Conservation (phyloP, 768 basidiomycete genomes). For the Panaeolus cyanescens region DNA sequence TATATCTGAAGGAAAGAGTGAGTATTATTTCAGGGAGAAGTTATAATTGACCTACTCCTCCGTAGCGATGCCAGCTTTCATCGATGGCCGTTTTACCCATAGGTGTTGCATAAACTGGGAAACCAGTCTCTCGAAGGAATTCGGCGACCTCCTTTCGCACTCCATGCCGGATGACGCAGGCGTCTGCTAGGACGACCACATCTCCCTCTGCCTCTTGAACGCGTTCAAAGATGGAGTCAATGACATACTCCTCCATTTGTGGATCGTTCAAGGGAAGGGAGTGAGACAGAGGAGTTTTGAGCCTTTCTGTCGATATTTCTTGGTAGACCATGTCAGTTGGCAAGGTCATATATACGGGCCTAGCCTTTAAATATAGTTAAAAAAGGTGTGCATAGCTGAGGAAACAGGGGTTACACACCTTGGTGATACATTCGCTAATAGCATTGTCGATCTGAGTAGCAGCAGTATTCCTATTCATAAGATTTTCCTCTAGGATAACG, state of each 20-base stretch:
- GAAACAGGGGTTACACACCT: slow-evolving; percentile 31
- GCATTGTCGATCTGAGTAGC: slow-evolving; percentile 78
- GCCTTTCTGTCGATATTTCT: slow-evolving; percentile 64
- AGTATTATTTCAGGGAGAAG: background rate
- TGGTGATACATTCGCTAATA: slow-evolving; percentile 66
- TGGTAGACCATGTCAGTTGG: slow-evolving; percentile 80
- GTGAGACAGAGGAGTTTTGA: slow-evolving; percentile 59
- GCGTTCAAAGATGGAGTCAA: slow-evolving; percentile 69
- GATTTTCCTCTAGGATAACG: slow-evolving; percentile 63
- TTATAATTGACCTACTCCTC: slow-evolving; percentile 53
- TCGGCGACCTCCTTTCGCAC: slow-evolving; percentile 63
- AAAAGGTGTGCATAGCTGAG: background rate
- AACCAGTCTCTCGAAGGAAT: slow-evolving; percentile 62
- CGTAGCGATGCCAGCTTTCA: slow-evolving; percentile 72
- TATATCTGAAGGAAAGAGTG: slow-evolving; percentile 54
- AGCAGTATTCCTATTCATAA: slow-evolving; percentile 56
- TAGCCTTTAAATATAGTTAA: slow-evolving; percentile 45
- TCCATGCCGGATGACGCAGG: slow-evolving; percentile 75
- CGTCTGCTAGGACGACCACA: slow-evolving; percentile 78
- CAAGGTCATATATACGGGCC: slow-evolving; percentile 86
- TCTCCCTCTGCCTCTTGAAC: slow-evolving; percentile 68
- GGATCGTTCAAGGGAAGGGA: slow-evolving; percentile 54
- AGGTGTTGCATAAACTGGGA: slow-evolving; percentile 73
- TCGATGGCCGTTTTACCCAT: slow-evolving; percentile 84
- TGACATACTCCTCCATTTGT: slow-evolving; percentile 64